Base-by-base conservation (phyloP, 2,329 filamentous ascomycete species). In the Beauveria sp. region DNA sequence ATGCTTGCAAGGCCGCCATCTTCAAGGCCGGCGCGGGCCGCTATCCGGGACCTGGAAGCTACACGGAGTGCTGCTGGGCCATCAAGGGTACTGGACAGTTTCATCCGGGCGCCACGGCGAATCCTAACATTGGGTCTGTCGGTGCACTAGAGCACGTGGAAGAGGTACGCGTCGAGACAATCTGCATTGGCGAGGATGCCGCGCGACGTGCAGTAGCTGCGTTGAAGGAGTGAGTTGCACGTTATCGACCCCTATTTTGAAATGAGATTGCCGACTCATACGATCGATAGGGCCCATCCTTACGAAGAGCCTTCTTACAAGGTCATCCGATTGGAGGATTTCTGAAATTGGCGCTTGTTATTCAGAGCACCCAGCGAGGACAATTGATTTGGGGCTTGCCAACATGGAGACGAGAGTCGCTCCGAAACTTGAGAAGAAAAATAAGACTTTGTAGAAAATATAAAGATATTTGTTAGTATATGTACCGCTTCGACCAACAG, bases 61-160 rank as follows among this genome's bases (percentile, higher is more conserved):
- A 85, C 68, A 82, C 79, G 26, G 81, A 86, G 66, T 80, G 76
- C 69, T 80, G 79, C 70, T 86, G 77, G 75, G 73, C 75, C 5
- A 72, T 75, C 0, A 65, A 73, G 4, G 88, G 88, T 5, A 83
- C 76, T 0, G 86, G 86, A 0, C 87, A 90, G 68, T 91, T 90
- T 71, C 80, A 83, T 0, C 87, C 87, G 0, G 84, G 83, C 0
- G 77, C 79, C 60, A 71, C 76, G 0, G 85, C 88, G 1, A 86
- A 86, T 53, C 88, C 88, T 3, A 74, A 84, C 67, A 84, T 89
- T 64, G 88, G 88, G 0, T 73, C 74, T 10, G 74, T 79, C 1
- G 85, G 86, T 0, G 71, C 75, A 46, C 67, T 89, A 0, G 85
- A 89, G 71, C 71, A 83, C 62, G 77, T 84, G 0, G 77, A 81